Conservation (phyloP, 768 basidiomycete species). For the Naematelia aurantialba region DNA sequence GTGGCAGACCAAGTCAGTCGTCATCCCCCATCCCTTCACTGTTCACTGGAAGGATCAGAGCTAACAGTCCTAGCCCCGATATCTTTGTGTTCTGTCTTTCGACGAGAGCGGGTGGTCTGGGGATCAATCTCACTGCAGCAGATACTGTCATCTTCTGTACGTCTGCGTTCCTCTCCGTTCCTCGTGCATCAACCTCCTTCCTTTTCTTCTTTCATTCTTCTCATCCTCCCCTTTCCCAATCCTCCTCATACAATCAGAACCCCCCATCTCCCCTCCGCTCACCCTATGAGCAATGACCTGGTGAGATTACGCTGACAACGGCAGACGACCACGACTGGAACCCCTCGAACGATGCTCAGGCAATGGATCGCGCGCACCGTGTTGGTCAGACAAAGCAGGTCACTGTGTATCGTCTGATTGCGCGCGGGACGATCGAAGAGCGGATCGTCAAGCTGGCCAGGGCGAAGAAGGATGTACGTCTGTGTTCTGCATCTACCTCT, state of each 20-base stretch:
- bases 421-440: constrained; percentile 62
- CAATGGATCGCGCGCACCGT: constrained; percentile 97
- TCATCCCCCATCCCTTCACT: not conserved
- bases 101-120: constrained; percentile 87
- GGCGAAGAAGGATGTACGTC: constrained; percentile 87
- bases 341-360: constrained; percentile 94
- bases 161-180: constrained; percentile 12
- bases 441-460: constrained; percentile 93
- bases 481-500: too few relatives aligned
- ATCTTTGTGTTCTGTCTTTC: constrained; percentile 86
- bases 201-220: not conserved
- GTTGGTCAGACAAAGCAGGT: constrained; percentile 95
- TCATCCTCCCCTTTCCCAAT: not conserved
- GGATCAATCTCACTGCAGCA: constrained; percentile 56
- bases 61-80: constrained; percentile 60
- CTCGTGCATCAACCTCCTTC: not conserved
- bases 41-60: not conserved
- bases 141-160: constrained; percentile 86
- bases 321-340: constrained; percentile 87
- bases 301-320: constrained; percentile 5
- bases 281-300: not conserved
- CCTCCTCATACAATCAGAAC: not conserved
- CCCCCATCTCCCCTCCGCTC: not conserved
- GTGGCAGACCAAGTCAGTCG: constrained; percentile 87
- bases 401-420: constrained; percentile 91